These are phyloP conservation scores for Globisporangium acanthophoron DNA, from an alignment of 352 stramenopile species.

Conservation along the genomic window DNA sequence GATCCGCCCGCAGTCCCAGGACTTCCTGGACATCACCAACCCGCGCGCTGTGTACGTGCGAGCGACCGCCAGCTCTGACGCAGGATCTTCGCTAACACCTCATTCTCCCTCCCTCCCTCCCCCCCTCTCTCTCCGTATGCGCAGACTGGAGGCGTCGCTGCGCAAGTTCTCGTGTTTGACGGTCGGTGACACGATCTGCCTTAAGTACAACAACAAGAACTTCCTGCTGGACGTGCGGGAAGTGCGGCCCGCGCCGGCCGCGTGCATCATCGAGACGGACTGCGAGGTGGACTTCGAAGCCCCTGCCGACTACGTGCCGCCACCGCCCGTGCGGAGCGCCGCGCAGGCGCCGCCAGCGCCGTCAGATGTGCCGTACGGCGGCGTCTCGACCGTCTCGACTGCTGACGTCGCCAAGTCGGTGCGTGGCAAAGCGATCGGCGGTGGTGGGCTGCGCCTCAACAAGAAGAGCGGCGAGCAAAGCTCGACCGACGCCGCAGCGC, in stretches of 20 bases:
- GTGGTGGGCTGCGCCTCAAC: constrained; percentile 64
- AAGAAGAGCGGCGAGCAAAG: constrained; percentile 48
- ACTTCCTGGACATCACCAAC: constrained; percentile 99
- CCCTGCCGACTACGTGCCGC: constrained; percentile 80
- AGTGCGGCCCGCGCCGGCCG: constrained; percentile 92
- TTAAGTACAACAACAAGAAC: constrained; percentile 99
- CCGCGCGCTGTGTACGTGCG: constrained; percentile 92
- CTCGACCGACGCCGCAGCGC: constrained; percentile 51
- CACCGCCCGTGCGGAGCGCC: constrained; percentile 21
- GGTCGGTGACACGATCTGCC: constrained; percentile 96
- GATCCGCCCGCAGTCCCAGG: constrained; percentile 96
- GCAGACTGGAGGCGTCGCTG: constrained; percentile 70
- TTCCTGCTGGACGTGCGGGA: constrained; percentile 98
- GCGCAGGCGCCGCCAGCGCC: constrained; percentile 24
- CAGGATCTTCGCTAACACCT: background rate
- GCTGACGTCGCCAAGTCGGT: constrained; percentile 6
- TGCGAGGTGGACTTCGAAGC: constrained; percentile 99
- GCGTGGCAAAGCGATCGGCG: constrained; percentile 17
- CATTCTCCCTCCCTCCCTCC: background rate
- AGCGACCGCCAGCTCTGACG: background rate
- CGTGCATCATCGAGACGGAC: constrained; percentile 99
- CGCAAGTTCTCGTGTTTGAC: constrained; percentile 97
- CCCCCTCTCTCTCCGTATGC: background rate
- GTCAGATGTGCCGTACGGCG: constrained; percentile 58
- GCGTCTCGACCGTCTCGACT: constrained; percentile 19